These are phyloP conservation scores for Patellifolia procumbens DNA, from an alignment of 179 eudicot genomes.

Conservation along the genomic window DNA sequence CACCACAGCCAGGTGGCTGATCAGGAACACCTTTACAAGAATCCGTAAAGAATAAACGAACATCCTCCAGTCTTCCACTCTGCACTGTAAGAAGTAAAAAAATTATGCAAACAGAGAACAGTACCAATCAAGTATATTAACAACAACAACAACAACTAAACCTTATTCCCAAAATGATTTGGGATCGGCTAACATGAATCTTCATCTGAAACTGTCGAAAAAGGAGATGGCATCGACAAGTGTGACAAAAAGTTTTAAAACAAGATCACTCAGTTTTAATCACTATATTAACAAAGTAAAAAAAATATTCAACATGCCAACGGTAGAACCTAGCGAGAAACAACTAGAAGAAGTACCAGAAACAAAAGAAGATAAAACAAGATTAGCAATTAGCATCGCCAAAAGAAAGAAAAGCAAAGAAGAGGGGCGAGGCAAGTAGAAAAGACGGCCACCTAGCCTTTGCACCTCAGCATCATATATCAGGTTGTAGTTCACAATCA, in stretches of 20 bases:
- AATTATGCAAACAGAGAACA: conserved; percentile 9
- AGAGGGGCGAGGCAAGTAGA: not conserved
- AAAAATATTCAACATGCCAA: not conserved
- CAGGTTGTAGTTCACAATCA: not conserved
- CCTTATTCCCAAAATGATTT: no score
- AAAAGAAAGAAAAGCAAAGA: no score
- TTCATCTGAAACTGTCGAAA: no score
- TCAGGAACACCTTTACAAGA: conserved; percentile 30
- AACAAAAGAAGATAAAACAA: not conserved
- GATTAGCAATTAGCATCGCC: not conserved
- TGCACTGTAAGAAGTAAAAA: conserved; percentile 37
- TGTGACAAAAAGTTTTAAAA: no score
- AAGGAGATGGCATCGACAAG: no score
- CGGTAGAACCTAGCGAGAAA: not conserved
- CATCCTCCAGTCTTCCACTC: conserved; percentile 34
- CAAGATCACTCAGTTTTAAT: no score
- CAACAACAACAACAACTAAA: no score
- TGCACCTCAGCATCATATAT: conserved; percentile 1
- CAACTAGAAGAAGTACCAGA: not conserved
- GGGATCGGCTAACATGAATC: no score
- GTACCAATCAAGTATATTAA: not conserved
- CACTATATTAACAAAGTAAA: no score
- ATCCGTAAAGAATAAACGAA: conserved; percentile 49
- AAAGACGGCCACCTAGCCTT: not conserved
- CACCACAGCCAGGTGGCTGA: conserved; percentile 25